Evolutionary conservation across 2,329 filamentous ascomycete species (phyloP).

Genomic region (Zalaria sp.): DNA sequence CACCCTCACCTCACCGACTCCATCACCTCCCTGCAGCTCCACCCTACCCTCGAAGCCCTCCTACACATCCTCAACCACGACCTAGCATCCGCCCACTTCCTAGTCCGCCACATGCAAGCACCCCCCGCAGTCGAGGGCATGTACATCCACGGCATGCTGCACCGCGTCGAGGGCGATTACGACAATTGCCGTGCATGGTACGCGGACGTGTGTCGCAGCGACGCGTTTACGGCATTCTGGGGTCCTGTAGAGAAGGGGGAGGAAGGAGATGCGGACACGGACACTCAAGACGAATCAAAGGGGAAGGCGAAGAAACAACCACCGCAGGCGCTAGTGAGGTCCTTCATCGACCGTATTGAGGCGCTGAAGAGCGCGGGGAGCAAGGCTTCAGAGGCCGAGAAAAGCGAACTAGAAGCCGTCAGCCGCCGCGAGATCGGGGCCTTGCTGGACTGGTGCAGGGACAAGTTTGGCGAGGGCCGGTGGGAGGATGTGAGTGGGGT

Average conservation of each 20-base stretch:
- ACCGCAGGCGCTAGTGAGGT: conserved; percentile 9
- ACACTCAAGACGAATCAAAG: background rate
- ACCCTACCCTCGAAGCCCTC: conserved; percentile 29
- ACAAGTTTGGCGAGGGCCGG: conserved; percentile 29
- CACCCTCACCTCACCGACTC: conserved; percentile 11
- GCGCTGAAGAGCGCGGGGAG: conserved; percentile 12
- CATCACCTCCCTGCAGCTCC: conserved; percentile 16
- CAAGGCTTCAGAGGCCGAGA: conserved; percentile 15
- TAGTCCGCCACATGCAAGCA: conserved; percentile 37
- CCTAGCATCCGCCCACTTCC: conserved; percentile 36
- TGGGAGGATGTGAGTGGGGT: conserved; percentile 29
- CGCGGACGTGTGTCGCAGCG: conserved; percentile 25
- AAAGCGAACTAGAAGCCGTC: conserved; percentile 18
- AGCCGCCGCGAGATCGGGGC: conserved; percentile 25
- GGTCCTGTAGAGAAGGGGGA: conserved; percentile 11
- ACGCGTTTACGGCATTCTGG: conserved; percentile 22
- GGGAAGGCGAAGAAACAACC: conserved; percentile 6
- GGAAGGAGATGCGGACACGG: conserved; percentile 1
- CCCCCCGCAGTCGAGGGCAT: conserved; percentile 35
- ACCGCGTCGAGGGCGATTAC: conserved; percentile 37
- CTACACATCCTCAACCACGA: conserved; percentile 39
- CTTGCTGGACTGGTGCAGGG: conserved; percentile 28
- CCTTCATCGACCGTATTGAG: conserved; percentile 24
- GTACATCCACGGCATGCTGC: conserved; percentile 37
- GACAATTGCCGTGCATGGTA: conserved; percentile 36